Percentiles rank a stretch among this genome's conserved stretches.
These are phyloP conservation scores for Coniferiporia weirii DNA, from an alignment of 1,284 basidiomycete species.

Conservation along the genomic window DNA sequence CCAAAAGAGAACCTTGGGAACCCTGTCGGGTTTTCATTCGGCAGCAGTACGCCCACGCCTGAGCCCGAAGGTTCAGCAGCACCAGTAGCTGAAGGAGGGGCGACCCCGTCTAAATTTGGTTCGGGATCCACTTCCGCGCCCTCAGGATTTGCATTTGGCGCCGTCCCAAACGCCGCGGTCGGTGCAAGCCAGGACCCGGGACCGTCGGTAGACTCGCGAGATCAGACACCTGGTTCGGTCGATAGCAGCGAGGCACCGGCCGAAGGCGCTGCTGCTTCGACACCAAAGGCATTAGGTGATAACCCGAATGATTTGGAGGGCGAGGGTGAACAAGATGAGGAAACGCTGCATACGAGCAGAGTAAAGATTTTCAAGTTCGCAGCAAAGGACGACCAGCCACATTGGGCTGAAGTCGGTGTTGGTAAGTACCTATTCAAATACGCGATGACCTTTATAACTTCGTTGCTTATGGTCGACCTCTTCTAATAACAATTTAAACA, in stretches of 20 bases:
- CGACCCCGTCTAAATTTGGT: background rate
- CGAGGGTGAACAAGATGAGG: slow-evolving; percentile 80
- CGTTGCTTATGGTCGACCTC: background rate
- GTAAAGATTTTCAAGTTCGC: slow-evolving; percentile 61
- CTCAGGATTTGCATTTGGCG: background rate
- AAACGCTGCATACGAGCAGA: slow-evolving; percentile 56
- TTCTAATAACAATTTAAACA: slow-evolving; percentile 24
- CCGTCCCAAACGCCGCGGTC: background rate
- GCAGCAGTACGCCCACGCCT: slow-evolving; percentile 34
- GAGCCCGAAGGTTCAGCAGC: slow-evolving; percentile 24
- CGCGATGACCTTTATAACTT: background rate
- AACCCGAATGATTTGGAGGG: slow-evolving; percentile 58
- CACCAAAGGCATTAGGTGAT: slow-evolving; percentile 31
- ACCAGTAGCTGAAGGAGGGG: slow-evolving; percentile 2
- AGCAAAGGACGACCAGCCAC: slow-evolving; percentile 39
- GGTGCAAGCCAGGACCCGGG: background rate
- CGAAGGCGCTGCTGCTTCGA: slow-evolving; percentile 14
- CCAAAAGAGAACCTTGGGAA: slow-evolving; percentile 36
- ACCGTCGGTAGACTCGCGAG: slow-evolving; percentile 9
- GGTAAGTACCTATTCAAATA: slow-evolving; percentile 35
- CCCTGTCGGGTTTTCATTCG: slow-evolving; percentile 32
- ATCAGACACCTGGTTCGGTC: slow-evolving; percentile 20
- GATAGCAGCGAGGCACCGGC: slow-evolving; percentile 21
- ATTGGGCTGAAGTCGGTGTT: slow-evolving; percentile 58
- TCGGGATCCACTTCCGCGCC: background rate